These are phyloP conservation scores for Podospora comata DNA, from an alignment of 495 filamentous ascomycete genomes.

Conservation along the genomic window DNA sequence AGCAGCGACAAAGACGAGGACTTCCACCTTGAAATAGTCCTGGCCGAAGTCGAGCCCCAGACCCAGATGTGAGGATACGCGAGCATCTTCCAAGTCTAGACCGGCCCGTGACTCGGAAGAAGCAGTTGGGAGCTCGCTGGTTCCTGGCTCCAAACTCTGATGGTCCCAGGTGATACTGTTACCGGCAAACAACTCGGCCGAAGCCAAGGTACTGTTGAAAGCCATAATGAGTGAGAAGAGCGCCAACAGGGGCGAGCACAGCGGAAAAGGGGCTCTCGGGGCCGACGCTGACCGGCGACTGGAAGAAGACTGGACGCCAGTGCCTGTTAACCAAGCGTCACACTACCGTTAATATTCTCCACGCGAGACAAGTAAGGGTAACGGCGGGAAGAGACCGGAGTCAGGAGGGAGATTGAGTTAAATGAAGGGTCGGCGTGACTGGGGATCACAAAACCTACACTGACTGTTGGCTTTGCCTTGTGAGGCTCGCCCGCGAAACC, in stretches of 20 bases:
- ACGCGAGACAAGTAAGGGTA: neutral
- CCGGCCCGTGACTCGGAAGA: slow-evolving; percentile 12
- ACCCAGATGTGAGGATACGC: neutral
- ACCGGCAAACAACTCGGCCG: neutral
- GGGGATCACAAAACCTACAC: neutral
- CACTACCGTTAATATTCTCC: slow-evolving; percentile 1
- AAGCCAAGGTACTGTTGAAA: neutral
- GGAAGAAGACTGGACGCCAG: neutral
- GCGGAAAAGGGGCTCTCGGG: slow-evolving; percentile 3
- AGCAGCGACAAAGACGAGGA: slow-evolving; percentile 9
- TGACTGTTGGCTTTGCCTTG: neutral
- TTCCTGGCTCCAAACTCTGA: neutral
- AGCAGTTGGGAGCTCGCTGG: neutral
- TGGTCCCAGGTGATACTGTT: slow-evolving; percentile 4
- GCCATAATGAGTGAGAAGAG: slow-evolving; percentile 6
- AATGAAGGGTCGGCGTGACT: neutral
- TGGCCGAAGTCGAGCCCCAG: neutral
- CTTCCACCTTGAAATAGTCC: slow-evolving; percentile 3
- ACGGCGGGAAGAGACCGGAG: neutral
- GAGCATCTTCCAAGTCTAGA: neutral
- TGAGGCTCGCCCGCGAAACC: neutral
- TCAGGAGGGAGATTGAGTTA: neutral
- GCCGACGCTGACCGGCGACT: neutral
- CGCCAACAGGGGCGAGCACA: slow-evolving; percentile 4
- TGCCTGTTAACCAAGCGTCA: slow-evolving; percentile 1